phyloP scores from a whole-genome alignment of 2,329 filamentous ascomycete species.

The Talaromyces sp. region DNA sequence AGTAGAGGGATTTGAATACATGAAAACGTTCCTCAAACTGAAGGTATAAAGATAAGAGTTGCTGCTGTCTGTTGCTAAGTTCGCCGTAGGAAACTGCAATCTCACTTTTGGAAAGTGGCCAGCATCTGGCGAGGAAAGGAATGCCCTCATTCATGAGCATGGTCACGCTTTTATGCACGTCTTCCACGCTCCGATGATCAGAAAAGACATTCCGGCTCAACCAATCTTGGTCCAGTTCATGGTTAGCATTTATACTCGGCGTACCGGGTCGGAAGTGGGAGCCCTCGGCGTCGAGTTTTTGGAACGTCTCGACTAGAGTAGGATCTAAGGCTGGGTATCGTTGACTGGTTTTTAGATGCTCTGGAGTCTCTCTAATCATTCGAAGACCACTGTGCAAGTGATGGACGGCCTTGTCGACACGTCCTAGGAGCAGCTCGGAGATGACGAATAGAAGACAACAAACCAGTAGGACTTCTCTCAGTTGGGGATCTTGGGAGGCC shows the following conservation, averaged over 20 bases:
- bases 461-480: neutral
- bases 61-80: neutral
- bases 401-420: neutral
- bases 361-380: neutral
- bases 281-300: neutral
- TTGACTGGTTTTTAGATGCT: neutral
- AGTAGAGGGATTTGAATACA: neutral
- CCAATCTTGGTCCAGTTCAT: neutral
- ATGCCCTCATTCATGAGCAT: neutral
- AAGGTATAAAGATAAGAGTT: neutral
- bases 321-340: neutral
- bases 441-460: slow-evolving; percentile 12
- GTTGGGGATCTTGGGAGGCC: slow-evolving; percentile 4
- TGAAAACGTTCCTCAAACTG: neutral
- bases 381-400: slow-evolving; percentile 3
- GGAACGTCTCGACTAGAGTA: neutral
- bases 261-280: neutral
- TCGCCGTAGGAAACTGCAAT: neutral
- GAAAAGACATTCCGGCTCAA: neutral
- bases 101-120: neutral
- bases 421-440: neutral
- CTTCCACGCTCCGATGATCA: neutral
- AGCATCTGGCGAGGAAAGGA: slow-evolving; percentile 1
- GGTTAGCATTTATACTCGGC: neutral
- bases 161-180: neutral